Base-by-base conservation (phyloP, 2,329 filamentous ascomycete genomes). In the Diaporthe humulicola region DNA sequence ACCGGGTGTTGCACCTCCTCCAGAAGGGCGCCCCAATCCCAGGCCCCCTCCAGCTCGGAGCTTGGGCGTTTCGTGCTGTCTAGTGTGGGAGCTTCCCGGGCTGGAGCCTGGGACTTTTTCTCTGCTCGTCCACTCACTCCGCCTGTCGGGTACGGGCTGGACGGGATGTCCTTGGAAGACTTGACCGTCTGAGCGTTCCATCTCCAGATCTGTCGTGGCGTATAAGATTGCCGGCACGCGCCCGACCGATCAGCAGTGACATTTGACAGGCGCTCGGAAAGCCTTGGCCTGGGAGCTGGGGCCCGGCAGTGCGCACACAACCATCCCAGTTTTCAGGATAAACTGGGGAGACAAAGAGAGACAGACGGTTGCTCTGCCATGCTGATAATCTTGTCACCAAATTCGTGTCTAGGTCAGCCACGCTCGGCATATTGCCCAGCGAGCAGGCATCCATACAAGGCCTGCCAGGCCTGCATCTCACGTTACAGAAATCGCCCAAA, bases 401-500 rank as follows among this genome's bases (percentile, higher is more conserved):
- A 30, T n/a, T 30, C 5, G 19, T 36, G 61, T 66, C 61, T 66
- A 25, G 61, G 42, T 17, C 42, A 50, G 42, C 61, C 61, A 50
- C 61, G 15, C 42, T 66, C 61, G 58, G 61, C 61, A 36, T 50
- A 66, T 66, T 66, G 61, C 61, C 30, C 42, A 67, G 45, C 45
- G 45, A 52, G 48, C 64, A 67, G 45, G 64, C 64, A 67, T 52
- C 61, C 30, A 19, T 25, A n/a, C 33, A 67, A 36, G 38, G 38
- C 17, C 58, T 64, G 58, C 38, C 38, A 64, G 58, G 58, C 58
- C 64, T 67, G n/a, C 45, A 67, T 67, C 33, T 67, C 64, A 52
- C 64, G 64, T 67, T 54, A 67, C 64, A 67, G 64, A 67, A 67
- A 67, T 38, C 64, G 45, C 64, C 64, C 64, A 67, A 52, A 52